phyloP scores from a whole-genome alignment of 768 basidiomycete species.

The Boletus speciosus region DNA sequence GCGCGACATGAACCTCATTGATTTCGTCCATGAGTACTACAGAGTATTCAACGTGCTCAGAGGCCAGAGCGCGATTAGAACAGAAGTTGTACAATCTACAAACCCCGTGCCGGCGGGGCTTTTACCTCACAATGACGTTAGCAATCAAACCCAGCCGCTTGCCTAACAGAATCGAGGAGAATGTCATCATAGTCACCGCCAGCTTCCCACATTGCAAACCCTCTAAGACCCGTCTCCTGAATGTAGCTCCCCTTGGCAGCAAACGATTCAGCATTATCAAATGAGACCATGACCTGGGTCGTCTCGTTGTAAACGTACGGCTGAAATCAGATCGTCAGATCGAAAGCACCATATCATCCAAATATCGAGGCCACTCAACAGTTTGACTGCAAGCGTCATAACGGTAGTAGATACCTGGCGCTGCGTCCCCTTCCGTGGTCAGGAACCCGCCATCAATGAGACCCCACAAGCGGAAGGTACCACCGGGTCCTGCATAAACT shows the following conservation, averaged over 20 bases:
- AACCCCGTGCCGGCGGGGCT: too few species aligned
- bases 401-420: slow-evolving; percentile 47
- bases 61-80: not conserved
- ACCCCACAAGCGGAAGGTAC: slow-evolving; percentile 58
- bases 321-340: slow-evolving; percentile 34
- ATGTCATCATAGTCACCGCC: slow-evolving; percentile 62
- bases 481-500: slow-evolving; percentile 41
- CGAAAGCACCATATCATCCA: not conserved
- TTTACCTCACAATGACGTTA: too few species aligned
- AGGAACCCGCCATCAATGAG: slow-evolving; percentile 57
- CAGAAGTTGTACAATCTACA: not conserved
- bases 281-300: slow-evolving; percentile 59
- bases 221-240: slow-evolving; percentile 47
- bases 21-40: slow-evolving; percentile 5
- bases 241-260: slow-evolving; percentile 61
- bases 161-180: slow-evolving; percentile 54
- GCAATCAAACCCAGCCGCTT: slow-evolving; percentile 1
- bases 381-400: slow-evolving; percentile 72
- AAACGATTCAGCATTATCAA: slow-evolving; percentile 60
- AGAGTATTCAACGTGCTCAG: not conserved
- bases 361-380: slow-evolving; percentile 37
- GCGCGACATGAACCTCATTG: not conserved
- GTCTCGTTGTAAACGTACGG: slow-evolving; percentile 62
- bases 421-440: slow-evolving; percentile 25
- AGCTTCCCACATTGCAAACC: slow-evolving; percentile 73